Evolutionary conservation across 2,329 filamentous ascomycete species (phyloP).

Genomic region (Dothistroma pini): DNA sequence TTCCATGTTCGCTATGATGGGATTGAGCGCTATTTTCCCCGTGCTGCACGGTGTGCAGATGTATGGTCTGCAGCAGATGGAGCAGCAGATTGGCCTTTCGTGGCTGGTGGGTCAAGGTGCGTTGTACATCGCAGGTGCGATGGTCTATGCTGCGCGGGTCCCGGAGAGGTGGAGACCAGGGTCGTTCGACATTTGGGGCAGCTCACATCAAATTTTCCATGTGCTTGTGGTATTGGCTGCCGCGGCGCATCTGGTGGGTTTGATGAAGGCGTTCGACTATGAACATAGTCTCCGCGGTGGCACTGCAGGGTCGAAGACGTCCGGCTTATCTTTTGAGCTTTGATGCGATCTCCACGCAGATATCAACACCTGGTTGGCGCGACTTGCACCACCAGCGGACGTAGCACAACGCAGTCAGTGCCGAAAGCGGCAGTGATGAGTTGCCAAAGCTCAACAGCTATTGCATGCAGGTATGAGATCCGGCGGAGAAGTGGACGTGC

Average conservation of each 20-base stretch:
- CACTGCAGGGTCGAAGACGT: not conserved
- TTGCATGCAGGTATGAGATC: not conserved
- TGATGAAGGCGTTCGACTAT: conserved; percentile 82
- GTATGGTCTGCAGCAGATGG: conserved; percentile 64
- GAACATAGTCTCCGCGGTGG: conserved; percentile 52
- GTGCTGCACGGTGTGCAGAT: conserved; percentile 69
- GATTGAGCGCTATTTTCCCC: conserved; percentile 77
- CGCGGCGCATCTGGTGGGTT: conserved; percentile 72
- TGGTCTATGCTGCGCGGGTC: conserved; percentile 79
- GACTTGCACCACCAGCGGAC: too few relatives aligned
- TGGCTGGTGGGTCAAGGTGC: conserved; percentile 78
- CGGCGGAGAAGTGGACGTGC: not conserved
- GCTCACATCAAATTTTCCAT: conserved; percentile 96
- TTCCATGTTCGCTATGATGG: conserved; percentile 83
- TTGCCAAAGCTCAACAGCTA: not conserved
- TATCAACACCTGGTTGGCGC: too few relatives aligned
- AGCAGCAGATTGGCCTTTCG: conserved; percentile 70
- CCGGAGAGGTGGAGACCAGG: conserved; percentile 79
- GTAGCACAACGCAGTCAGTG: not conserved
- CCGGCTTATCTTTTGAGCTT: not conserved
- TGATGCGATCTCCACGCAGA: not conserved
- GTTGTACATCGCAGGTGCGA: conserved; percentile 81
- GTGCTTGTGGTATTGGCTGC: conserved; percentile 81
- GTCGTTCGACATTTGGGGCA: conserved; percentile 83
- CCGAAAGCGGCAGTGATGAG: not conserved